phyloP scores from a whole-genome alignment of 2,329 filamentous ascomycete species.

The Botryotinia globosa region DNA sequence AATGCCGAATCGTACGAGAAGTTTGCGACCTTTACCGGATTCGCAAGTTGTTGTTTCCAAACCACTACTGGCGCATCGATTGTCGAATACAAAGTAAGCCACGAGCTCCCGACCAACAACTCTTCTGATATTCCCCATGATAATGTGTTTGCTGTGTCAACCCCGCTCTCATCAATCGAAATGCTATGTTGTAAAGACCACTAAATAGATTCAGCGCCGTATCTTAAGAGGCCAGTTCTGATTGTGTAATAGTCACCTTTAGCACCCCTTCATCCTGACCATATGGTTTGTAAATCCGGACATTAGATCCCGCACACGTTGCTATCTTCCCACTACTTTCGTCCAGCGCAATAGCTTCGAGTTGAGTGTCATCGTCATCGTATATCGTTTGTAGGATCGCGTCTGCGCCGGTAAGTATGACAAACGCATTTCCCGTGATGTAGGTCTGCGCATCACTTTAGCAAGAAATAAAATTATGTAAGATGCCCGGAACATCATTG shows the following conservation, averaged over 20 bases:
- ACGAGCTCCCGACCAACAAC: constrained; percentile 71
- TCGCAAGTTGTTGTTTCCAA: constrained; percentile 76
- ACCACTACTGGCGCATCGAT: constrained; percentile 51
- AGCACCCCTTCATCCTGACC: constrained; percentile 66
- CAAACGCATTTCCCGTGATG: constrained; percentile 82
- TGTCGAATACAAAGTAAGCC: constrained; percentile 65
- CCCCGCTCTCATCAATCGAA: constrained; percentile 43
- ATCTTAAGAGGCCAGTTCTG: constrained; percentile 5
- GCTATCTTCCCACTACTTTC: constrained; percentile 83
- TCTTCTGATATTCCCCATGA: constrained; percentile 90
- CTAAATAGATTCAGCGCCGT: constrained; percentile 41
- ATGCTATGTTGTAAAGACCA: constrained; percentile 65
- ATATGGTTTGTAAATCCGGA: constrained; percentile 78
- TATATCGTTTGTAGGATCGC: constrained; percentile 87
- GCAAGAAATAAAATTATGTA: constrained; percentile 6
- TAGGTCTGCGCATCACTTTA: constrained; percentile 60
- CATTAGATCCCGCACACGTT: constrained; percentile 61
- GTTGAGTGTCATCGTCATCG: constrained; percentile 62
- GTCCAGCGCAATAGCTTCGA: constrained; percentile 79
- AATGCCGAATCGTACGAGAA: constrained; percentile 86
- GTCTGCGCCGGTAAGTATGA: constrained; percentile 73
- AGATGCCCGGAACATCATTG: constrained; percentile 37
- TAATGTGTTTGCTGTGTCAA: constrained; percentile 52
- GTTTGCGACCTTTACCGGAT: constrained; percentile 66
- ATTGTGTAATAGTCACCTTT: constrained; percentile 55